phyloP scores from a whole-genome alignment of 2,329 filamentous ascomycete genomes.

The Xylaria sp. region DNA sequence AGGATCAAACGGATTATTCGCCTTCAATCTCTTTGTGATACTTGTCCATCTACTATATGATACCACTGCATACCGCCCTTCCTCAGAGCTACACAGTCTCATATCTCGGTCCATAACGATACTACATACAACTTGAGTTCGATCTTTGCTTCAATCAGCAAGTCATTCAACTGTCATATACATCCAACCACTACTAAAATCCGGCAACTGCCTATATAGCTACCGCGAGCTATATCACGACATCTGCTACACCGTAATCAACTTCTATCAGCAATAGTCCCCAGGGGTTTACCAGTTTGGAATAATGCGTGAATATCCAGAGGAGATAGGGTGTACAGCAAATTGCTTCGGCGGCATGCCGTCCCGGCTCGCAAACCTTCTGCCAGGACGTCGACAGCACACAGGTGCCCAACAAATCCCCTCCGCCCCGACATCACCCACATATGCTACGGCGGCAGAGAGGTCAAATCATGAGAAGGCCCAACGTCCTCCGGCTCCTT shows the following conservation, averaged over 20 bases:
- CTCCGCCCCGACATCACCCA: not conserved
- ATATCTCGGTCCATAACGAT: not conserved
- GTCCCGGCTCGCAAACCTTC: constrained; percentile 19
- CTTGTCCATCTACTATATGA: not conserved
- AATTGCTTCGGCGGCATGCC: constrained; percentile 27
- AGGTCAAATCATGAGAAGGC: constrained; percentile 1
- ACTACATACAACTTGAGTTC: not conserved
- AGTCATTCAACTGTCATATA: not conserved
- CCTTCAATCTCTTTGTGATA: not conserved
- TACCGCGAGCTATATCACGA: not conserved
- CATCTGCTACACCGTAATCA: not conserved
- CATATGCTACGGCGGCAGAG: not conserved
- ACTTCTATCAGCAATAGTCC: not conserved
- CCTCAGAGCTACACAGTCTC: not conserved
- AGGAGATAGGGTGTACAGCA: constrained; percentile 8
- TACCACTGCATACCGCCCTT: not conserved
- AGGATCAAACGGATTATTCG: not conserved
- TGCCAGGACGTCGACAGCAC: constrained; percentile 2
- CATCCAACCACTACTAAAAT: not conserved
- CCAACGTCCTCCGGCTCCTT: constrained; percentile 19
- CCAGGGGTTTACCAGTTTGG: not conserved
- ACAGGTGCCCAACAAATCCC: constrained; percentile 6
- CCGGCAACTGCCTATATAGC: not conserved
- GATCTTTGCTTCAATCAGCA: not conserved
- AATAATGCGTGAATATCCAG: constrained; percentile 19